Evolutionary conservation across 257 asterid genomes (phyloP), one percentile per base, ranked within the genome.

Genomic region (Scutellaria minor): DNA sequence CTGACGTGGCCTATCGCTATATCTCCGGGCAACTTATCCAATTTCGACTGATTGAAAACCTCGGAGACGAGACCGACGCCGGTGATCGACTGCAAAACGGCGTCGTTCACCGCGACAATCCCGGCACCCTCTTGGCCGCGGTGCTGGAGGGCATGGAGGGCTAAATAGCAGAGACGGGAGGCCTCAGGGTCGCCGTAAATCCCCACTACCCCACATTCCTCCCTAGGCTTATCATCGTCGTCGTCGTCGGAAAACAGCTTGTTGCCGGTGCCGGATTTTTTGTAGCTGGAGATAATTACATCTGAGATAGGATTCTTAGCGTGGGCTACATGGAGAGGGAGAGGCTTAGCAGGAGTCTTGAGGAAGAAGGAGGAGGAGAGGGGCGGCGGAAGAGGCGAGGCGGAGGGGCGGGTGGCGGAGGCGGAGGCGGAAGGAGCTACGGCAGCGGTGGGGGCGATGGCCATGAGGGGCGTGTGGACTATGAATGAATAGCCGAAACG

Each of bases 51-150:
- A 56, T 45, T 86, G 35, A 93, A 90, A 10, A 93, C 98, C 27
- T 93, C 98, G 1, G 97, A 88, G 0, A 93, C 98, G 15, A 93
- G 84, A 0, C 98, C 97, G 2, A 93, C 87, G 14, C 98, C 98
- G 1, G 97, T 90, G 41, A 93, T 68, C 0, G 97, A 87, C 56
- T 90, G 91, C 9, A 93, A 83, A 37, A 90, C 84, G 80, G 80
- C 80, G 41, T 87, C 89, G 58, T 87, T 80, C 8, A 88, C 96
- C 10, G 92, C 76, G 3, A 93, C 98, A 15, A 93, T 93, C 6
- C 98, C 98, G 3, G 98, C 97, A 18, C 98, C 98, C 70, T 90
- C 98, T 60, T 93, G 98, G 13, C 98, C 98, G 37, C 97, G 93
- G 81, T 93, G 98, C 77, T 93, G 98, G 40, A 93, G 96, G 5